Base-by-base conservation (phyloP, 495 filamentous ascomycete species). In the Acidiella bohemica region DNA sequence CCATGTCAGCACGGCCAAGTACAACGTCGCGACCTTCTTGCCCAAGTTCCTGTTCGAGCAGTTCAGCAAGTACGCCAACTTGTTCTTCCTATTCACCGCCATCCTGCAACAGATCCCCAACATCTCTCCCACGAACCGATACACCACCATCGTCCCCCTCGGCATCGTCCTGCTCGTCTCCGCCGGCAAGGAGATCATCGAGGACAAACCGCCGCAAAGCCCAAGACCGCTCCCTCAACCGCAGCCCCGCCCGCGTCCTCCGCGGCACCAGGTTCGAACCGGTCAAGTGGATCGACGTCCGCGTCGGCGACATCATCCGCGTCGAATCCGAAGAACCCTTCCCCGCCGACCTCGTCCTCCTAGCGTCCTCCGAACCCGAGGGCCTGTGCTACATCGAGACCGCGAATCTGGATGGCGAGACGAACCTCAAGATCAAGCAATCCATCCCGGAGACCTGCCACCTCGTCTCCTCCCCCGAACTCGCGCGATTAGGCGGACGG, bases 61-160 rank as follows among this genome's bases (percentile, higher is more conserved):
- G 61, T 99, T 99, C 66, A 93, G 85, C 35, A 99, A 94, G 64
- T 95, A 93, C 63, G 92, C 90, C 63, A 99, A 99, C 58, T 58
- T 99, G 49, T 99, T 99, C 68, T 99, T 99, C 78, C 76, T 99
- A 54, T 95, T 99, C 61, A 99, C 92, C 23, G 88, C 92, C 2
- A 78, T 75, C 4, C 61, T 99, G 23, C 92, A 99, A 64, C 92
- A 99, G 57, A 93, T 99, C 51, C 92, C 90, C 12, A 78, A 80
- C 49, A 76, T 99, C 36, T 92, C 86, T 16, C 90, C 90, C 6
- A 99, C 90, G 4, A 96, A 94, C 65, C 67, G 64, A 53, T 99
- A 83, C 57, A 99, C 92, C 8, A 99, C 92, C 13, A 94, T 99
- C 56, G 92, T 80, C 16, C 92, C 92, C 14, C 68, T 99, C 36